These are phyloP conservation scores for Pseudocercospora eumusae DNA, from an alignment of 2,329 filamentous ascomycete genomes.

Conservation along the genomic window DNA sequence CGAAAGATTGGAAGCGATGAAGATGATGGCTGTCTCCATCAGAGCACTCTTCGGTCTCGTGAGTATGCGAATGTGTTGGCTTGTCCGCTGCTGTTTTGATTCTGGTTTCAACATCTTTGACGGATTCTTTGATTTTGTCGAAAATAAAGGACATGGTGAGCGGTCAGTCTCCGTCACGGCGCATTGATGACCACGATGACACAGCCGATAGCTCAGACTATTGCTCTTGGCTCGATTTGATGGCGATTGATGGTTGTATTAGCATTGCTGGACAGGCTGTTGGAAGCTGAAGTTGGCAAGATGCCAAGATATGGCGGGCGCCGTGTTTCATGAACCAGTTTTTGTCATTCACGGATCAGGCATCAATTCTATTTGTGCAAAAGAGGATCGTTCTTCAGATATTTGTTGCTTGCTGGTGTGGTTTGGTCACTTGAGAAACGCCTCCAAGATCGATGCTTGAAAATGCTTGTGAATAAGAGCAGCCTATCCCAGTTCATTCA, in stretches of 20 bases:
- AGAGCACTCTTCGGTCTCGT: slow-evolving; percentile 44
- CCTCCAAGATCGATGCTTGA: background rate
- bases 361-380: background rate
- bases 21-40: slow-evolving; percentile 47
- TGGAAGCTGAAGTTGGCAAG: background rate
- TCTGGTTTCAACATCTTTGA: slow-evolving; percentile 54
- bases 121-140: slow-evolving; percentile 56
- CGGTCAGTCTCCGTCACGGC: background rate
- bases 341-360: background rate
- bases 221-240: background rate
- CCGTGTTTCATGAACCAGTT: background rate
- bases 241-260: background rate
- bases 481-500: background rate
- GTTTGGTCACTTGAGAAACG: background rate
- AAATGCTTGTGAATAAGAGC: background rate
- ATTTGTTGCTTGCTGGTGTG: background rate
- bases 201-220: background rate
- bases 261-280: background rate
- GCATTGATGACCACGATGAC: background rate
- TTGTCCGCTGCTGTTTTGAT: slow-evolving; percentile 51
- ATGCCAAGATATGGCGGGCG: background rate
- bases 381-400: background rate
- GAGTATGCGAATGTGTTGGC: slow-evolving; percentile 50
- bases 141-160: slow-evolving; percentile 45
- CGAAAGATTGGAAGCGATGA: slow-evolving; percentile 65